Evolutionary conservation across 495 filamentous ascomycete species (phyloP).

Genomic region (Penicillium argentinense): DNA sequence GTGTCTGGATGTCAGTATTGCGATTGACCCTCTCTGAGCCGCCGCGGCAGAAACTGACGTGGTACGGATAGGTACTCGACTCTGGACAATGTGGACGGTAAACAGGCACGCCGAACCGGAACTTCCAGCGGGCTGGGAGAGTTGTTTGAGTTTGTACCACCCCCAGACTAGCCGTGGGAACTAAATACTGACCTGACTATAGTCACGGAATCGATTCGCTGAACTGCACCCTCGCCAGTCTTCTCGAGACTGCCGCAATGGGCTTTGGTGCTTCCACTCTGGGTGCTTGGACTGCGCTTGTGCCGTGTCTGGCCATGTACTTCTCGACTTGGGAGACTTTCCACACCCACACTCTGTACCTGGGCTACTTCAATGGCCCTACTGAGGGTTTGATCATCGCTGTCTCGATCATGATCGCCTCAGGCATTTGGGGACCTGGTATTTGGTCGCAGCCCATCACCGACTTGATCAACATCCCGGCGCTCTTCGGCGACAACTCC

Average conservation of each 20-base stretch:
- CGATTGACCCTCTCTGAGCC: neutral
- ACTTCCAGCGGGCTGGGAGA: slow-evolving; percentile 94
- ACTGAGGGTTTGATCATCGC: slow-evolving; percentile 94
- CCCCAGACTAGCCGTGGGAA: neutral
- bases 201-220: slow-evolving; percentile 95
- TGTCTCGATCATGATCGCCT: slow-evolving; percentile 78
- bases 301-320: slow-evolving; percentile 95
- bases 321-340: slow-evolving; percentile 99
- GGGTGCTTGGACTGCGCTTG: slow-evolving; percentile 86
- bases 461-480: slow-evolving; percentile 57
- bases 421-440: slow-evolving; percentile 81
- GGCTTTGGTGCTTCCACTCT: slow-evolving; percentile 77
- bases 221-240: slow-evolving; percentile 89
- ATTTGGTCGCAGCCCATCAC: slow-evolving; percentile 80
- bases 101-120: slow-evolving; percentile 92
- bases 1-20: slow-evolving; percentile 77
- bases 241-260: slow-evolving; percentile 89
- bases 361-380: slow-evolving; percentile 95
- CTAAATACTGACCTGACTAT: slow-evolving; percentile 29
- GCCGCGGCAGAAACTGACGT: neutral
- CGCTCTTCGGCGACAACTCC: slow-evolving; percentile 63
- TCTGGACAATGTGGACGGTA: slow-evolving; percentile 97
- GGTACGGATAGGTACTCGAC: slow-evolving; percentile 92
- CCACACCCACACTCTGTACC: slow-evolving; percentile 95
- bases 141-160: slow-evolving; percentile 75